These are phyloP conservation scores for Bjerkandera adusta DNA, from an alignment of 1,284 basidiomycete species.

Conservation along the genomic window DNA sequence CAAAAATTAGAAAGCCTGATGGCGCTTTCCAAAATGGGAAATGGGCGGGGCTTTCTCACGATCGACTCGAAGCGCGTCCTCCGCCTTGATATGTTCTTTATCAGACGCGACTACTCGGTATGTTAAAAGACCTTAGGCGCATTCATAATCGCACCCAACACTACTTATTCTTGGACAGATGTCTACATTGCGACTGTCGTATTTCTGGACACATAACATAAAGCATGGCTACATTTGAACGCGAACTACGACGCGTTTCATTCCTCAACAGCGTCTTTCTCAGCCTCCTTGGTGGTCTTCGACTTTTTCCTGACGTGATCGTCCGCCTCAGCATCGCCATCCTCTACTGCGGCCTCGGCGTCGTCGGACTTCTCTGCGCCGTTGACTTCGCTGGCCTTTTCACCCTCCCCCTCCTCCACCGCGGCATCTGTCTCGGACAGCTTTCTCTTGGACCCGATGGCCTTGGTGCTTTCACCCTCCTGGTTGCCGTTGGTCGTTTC, in stretches of 20 bases:
- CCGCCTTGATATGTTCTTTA: no score
- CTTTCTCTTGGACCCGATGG: slow-evolving; percentile 19
- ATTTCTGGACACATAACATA: no score
- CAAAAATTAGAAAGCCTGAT: no score
- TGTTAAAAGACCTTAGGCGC: no score
- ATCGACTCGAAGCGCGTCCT: no score
- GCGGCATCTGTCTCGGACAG: slow-evolving; percentile 9
- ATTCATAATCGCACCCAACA: no score
- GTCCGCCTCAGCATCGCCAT: slow-evolving; percentile 4
- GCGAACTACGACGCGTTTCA: neutral
- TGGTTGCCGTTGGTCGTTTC: neutral
- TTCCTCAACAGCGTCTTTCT: neutral
- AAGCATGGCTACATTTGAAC: neutral
- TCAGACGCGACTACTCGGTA: no score
- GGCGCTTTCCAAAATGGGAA: no score
- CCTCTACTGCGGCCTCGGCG: neutral
- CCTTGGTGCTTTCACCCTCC: neutral
- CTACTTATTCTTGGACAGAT: no score
- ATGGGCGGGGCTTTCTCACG: no score
- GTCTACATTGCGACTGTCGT: no score
- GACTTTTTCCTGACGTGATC: slow-evolving; percentile 25
- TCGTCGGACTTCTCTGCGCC: slow-evolving; percentile 2
- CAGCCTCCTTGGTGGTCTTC: slow-evolving; percentile 16
- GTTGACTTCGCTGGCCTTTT: neutral
- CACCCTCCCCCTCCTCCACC: slow-evolving; percentile 2